A percentile compares a stretch with the other conserved stretches of the same genome.
These are phyloP conservation scores for Amphichorda felina DNA, from an alignment of 2,329 filamentous ascomycete genomes.

Conservation along the genomic window DNA sequence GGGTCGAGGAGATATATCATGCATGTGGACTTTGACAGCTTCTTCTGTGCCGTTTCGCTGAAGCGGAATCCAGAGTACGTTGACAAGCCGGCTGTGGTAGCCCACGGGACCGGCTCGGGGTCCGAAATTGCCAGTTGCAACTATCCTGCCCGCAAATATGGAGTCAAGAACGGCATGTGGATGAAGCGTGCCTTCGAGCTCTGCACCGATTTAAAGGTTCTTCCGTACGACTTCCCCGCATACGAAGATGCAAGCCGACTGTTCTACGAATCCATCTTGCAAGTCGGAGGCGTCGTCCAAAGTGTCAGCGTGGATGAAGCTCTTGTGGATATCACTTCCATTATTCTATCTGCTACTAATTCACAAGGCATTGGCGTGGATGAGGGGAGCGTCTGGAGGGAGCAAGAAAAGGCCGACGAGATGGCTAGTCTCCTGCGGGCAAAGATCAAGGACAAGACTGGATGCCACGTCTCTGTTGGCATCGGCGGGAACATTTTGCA, in stretches of 20 bases:
- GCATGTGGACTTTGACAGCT: conserved; percentile 97
- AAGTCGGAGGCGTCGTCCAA: conserved; percentile 73
- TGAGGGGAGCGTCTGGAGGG: conserved; percentile 60
- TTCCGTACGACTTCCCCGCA: conserved; percentile 92
- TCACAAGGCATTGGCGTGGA: conserved; percentile 51
- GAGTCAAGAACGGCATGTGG: conserved; percentile 98
- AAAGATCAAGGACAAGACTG: conserved; percentile 61
- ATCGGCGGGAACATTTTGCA: conserved; percentile 85
- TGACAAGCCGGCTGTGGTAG: conserved; percentile 77
- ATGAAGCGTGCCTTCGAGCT: conserved; percentile 82
- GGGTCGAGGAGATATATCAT: conserved; percentile 72
- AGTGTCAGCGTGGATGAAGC: conserved; percentile 97
- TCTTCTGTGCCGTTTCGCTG: conserved; percentile 86
- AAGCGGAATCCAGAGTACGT: conserved; percentile 64
- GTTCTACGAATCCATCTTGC: conserved; percentile 79
- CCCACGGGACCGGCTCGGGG: conserved; percentile 72
- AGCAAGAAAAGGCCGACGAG: conserved; percentile 67
- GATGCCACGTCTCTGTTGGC: conserved; percentile 81
- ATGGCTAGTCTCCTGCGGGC: conserved; percentile 55
- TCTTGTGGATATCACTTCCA: conserved; percentile 66
- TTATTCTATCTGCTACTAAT: conserved; percentile 53
- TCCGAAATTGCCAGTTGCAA: conserved; percentile 98
- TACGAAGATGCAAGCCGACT: conserved; percentile 84
- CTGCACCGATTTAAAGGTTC: conserved; percentile 73
- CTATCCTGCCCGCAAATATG: conserved; percentile 75